Base-by-base conservation (phyloP, 768 basidiomycete genomes). In the Suillus cothurnatus region DNA sequence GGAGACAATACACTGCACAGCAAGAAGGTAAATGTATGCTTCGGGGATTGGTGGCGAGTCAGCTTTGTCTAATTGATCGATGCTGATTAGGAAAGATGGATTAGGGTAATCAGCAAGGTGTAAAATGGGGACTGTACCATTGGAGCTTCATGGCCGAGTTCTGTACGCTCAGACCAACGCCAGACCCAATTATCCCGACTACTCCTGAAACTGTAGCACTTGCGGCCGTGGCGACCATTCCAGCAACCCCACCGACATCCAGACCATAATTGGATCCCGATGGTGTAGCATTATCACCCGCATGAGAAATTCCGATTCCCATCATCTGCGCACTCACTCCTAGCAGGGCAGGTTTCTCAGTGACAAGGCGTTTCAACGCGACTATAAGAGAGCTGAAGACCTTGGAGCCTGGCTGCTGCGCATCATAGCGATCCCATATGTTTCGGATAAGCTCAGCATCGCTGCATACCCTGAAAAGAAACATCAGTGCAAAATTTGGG, bases 1-100 rank as follows among this genome's bases (percentile, higher is more conserved):
- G 0, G 93, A 89, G 34, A 91, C 85, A 11, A 98, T 83, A 71
- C 92, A 95, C 71, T 98, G 95, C 0, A 97, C 85, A 0, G 89
- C 93, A 2, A 99, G 85, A 9, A 99, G 89, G 73, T 96, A 97
- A 67, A 97, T 85, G 74, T 99, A 98, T 4, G 92, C 84, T 65
- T 99, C 97, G 0, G 97, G 97, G 61, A 98, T 95, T 0, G 88
- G 83, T 0, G 97, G 97, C 0, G 95, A 88, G 70, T 99, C 97
- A 0, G 94, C 92, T 76, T 99, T 99, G 80, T 99, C 97, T 15
- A 98, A 86, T 76, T 99, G 97, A 74, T 99, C 97, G 70, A 99
- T 98, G 74, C 96, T 97, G 70, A 6, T 21, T 1, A 9, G 45
- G 28, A 12, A n/a, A 59, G 43, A 26, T 45, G 32, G n/a, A 38